phyloP scores from a whole-genome alignment of 495 filamentous ascomycete genomes.

The Podospora anserina region DNA sequence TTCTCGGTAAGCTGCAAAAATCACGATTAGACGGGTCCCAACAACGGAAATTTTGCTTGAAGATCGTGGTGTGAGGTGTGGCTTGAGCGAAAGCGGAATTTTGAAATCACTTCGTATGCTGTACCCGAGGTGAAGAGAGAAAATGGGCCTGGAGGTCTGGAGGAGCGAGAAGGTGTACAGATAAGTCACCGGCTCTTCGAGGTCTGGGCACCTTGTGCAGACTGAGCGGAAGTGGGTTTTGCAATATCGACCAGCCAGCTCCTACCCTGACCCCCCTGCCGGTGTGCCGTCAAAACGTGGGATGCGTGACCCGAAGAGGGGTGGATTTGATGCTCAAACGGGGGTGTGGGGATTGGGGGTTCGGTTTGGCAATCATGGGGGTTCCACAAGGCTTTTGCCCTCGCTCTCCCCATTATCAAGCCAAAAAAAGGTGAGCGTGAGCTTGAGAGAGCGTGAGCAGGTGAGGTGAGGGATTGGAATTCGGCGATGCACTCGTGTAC shows the following conservation, averaged over 20 bases:
- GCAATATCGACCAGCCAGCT: slow-evolving; percentile 22
- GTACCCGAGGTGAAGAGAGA: slow-evolving; percentile 2
- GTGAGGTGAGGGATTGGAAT: slow-evolving; percentile 7
- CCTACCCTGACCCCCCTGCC: slow-evolving; percentile 18
- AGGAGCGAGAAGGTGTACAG: slow-evolving; percentile 22
- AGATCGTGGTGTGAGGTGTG: not conserved
- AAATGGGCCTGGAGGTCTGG: slow-evolving; percentile 7
- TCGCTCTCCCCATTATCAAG: not conserved
- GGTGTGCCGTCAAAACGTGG: slow-evolving; percentile 30
- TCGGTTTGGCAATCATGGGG: slow-evolving; percentile 16
- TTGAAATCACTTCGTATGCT: not conserved
- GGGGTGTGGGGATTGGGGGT: slow-evolving; percentile 21
- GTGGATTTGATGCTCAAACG: slow-evolving; percentile 20
- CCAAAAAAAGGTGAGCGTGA: not conserved
- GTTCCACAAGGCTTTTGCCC: slow-evolving; percentile 12
- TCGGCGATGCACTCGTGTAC: not conserved
- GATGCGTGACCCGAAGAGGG: slow-evolving; percentile 29
- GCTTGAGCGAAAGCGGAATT: slow-evolving; percentile 10
- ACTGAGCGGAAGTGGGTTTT: slow-evolving; percentile 28
- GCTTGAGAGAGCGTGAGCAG: not conserved
- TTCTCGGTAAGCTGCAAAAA: slow-evolving; percentile 10
- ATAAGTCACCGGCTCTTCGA: slow-evolving; percentile 35
- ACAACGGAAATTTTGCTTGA: slow-evolving; percentile 7
- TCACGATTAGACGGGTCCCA: slow-evolving; percentile 24
- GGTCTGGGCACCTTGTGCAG: slow-evolving; percentile 30